A percentile compares a stretch with the other conserved stretches of the same genome.
phyloP scores from a whole-genome alignment of 148 eudicot genomes.

The Vaccinium vitisidaea region DNA sequence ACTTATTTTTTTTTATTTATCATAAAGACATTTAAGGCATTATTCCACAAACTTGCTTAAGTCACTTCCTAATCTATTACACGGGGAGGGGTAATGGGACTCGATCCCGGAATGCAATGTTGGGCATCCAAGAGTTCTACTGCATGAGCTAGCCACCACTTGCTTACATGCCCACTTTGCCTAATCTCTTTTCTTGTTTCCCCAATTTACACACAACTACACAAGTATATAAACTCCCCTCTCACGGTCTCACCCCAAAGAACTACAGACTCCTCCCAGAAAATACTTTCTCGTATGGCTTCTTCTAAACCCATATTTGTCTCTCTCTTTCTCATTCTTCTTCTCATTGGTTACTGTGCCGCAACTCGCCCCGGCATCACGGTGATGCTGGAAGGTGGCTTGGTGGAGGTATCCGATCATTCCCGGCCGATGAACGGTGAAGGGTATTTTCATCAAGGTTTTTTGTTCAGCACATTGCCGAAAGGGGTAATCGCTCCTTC shows the following conservation, averaged over 20 bases:
- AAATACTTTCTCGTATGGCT: conserved; percentile 8
- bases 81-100: no score
- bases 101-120: no score
- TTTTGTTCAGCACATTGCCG: conserved; percentile 20
- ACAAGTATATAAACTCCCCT: not conserved
- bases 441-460: not conserved
- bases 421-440: not conserved
- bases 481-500: conserved; percentile 27
- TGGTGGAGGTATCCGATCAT: not conserved
- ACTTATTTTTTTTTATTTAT: no score
- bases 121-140: no score
- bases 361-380: conserved; percentile 10
- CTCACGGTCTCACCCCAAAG: no score
- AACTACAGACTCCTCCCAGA: not conserved
- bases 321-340: not conserved
- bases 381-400: not conserved
- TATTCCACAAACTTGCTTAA: no score
- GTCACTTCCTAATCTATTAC: no score
- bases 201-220: not conserved
- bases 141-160: no score
- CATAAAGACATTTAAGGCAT: no score
- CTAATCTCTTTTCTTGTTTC: not conserved
- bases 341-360: not conserved
- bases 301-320: not conserved
- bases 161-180: not conserved